These are phyloP conservation scores for Skeletonema potamos DNA, from an alignment of 108 stramenopile genomes.

Conservation along the genomic window DNA sequence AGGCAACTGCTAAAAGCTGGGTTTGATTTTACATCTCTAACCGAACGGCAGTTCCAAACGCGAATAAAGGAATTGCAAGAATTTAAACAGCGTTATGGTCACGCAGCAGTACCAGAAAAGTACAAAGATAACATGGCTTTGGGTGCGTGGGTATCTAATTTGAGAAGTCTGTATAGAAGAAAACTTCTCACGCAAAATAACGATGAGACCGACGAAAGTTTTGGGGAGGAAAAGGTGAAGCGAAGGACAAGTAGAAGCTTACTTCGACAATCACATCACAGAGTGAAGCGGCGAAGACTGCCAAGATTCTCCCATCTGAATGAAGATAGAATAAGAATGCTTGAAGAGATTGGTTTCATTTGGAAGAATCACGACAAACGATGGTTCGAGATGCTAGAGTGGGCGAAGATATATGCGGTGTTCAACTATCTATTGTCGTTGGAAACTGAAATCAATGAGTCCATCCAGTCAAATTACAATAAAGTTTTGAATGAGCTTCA, in stretches of 20 bases:
- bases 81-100: conserved; percentile 41
- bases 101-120: conserved; percentile 44
- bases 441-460: neutral
- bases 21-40: conserved; percentile 44
- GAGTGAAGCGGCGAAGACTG: conserved; percentile 10
- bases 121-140: conserved; percentile 38
- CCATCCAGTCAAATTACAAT: conserved; percentile 15
- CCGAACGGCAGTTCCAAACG: conserved; percentile 36
- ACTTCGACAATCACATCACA: conserved; percentile 5
- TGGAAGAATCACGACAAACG: conserved; percentile 43
- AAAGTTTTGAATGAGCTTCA: conserved; percentile 36
- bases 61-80: conserved; percentile 31
- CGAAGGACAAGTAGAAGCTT: conserved; percentile 11
- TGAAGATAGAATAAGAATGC: conserved; percentile 27
- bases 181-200: neutral
- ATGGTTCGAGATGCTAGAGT: conserved; percentile 49
- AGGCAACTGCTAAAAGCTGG: conserved; percentile 15
- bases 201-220: neutral
- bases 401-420: conserved; percentile 45
- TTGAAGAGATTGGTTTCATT: conserved; percentile 38
- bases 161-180: conserved; percentile 41
- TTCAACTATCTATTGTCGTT: conserved; percentile 23
- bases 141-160: conserved; percentile 44
- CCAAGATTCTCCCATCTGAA: conserved; percentile 39
- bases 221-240: conserved; percentile 4